Base-by-base conservation (phyloP, 495 filamentous ascomycete genomes). In the Pseudoneurospora amorphoporcata region DNA sequence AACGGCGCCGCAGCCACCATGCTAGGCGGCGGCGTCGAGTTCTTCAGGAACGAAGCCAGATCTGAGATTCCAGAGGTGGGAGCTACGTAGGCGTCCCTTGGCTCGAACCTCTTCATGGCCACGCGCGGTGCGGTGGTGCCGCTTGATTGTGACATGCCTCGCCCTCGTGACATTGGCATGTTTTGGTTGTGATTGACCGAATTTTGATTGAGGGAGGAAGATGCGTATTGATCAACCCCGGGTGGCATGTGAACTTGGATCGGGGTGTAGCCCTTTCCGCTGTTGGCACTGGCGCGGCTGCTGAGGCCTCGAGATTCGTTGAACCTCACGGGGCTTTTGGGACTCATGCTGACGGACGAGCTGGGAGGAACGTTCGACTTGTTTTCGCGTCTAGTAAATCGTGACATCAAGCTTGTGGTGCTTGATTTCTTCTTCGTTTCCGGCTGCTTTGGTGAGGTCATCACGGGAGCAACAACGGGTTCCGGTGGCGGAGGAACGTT, bases 11-110 rank as follows among this genome's bases (percentile, higher is more conserved):
- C 73, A 2, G 73, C 73, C 35, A 73, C 68, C 68, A 77, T 70
- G 42, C 73, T 72, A n/a, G 79, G 77, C 35, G 92, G 92, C n/a
- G 93, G 92, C 23, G 87, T 92, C 32, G 91, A 92, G 73, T 90
- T 91, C 47, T 87, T 88, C 16, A 97, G 82, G 79, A 97, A 96
- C 74, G 92, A 91, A 3, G 93, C 92, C 70, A 97, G 81, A 39
- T 94, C 92, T 47, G 87, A 88, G 3, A 92, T 94, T 38, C 85
- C 84, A 73, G 75, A 74, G 73, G 73, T 72, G 47, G 82, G 69
- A 32, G 77, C 70, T 47, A 81, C 81, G 8, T 81, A 77, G 9
- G 86, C 82, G 17, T 88, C 86, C 39, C 86, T 81, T 5, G 87
- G 82, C 75, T 87, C 83, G 70, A 85, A 87, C 70, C 77, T 86